Base-by-base conservation (phyloP, 177 flowering plant genomes). In the Tripterygium wilfordii region DNA sequence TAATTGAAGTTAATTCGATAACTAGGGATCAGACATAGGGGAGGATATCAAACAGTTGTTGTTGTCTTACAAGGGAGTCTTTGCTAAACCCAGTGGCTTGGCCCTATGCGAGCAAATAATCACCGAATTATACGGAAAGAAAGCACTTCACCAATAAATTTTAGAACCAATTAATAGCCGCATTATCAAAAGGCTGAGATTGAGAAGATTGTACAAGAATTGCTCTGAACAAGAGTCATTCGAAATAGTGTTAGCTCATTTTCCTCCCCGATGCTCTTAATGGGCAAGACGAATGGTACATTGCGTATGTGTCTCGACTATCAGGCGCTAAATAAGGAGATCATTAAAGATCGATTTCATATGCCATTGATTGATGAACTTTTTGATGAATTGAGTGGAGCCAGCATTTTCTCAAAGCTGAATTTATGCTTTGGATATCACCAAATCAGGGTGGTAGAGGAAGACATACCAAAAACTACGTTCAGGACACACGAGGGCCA, bases 351-450 rank as follows among this genome's bases (percentile, higher is more conserved):
- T n/a, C 35, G 45, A 22, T 44, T 18, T 23, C 41, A 33, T 1
- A 54, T 54, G 4, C 50, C 58, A 7, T 2, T 44, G 5, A 45
- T 54, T 23, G 50, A 54, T n/a, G 58, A 45, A 14, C 17, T 54
- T 1, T n/a, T 43, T 13, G 58, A 35, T 18, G 58, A 54, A 25
- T 15, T 54, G 4, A 4, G n/a, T 19, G 48, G 48, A 17, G 33
- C 23, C 3, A 23, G 0, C 0, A 7, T 43, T 4, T 54, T 54
- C 20, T 24, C 43, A 2, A 54, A 54, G 28, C 4, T 43, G n/a
- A 50, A 54, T 15, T 13, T 45, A 4, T 14, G 42, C 10, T 44
- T 26, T 0, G 41, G 56, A 1, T 54, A 44, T 9, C 58, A 54
- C 17, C 26, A 45, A 19, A 54, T 54, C 6, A 32, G 58, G 13